Base-by-base conservation (phyloP, 129 eudicot species). In the sunflower (Helianthus annuus) region DNA sequence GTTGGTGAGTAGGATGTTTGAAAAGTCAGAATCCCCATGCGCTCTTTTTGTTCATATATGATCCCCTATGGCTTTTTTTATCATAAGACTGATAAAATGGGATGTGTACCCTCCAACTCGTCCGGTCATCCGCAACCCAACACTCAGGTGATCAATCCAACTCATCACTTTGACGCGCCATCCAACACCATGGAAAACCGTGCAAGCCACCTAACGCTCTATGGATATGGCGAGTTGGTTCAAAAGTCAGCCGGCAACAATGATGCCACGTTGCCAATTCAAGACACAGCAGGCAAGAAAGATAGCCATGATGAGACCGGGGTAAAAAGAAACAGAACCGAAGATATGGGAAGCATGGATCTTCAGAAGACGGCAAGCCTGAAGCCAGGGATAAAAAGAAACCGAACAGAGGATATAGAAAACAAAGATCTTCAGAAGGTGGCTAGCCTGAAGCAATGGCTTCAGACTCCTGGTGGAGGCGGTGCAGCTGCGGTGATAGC, bases 381-480 rank as follows among this genome's bases (percentile, higher is more conserved):
- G 10, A 71, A 53, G 56, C 68, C 36, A 15, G 22, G 10, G 64
- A 17, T 4, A 42, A 17, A 48, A 54, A 15, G 51, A 36, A 39
- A 12, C 34, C 15, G 1, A 10, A 55, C 14, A 27, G 46, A 42
- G 9, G 59, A 68, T 14, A 6, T 68, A 54, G 22, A 6, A 6
- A 70, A 70, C 27, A 44, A 57, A 29, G 76, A 71, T 66, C 59
- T 71, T 58, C 55, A 57, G 29, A 71, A 53, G 9, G 76, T 71
- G 66, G 67, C 67, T 44, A 71, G 68, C 34, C 56, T 58, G 10
- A 71, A 53, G 55, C 76, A 71, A 42, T 58, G 76, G 76, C 68
- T 58, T 10, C 57, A 71, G 5, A 45, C 57, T 40, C 66, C 68
- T 22, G 66, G 46, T 5, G 32, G 46, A 7, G n/a, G 52, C 39